Percentiles rank a stretch among this genome's conserved stretches.
Conservation (phyloP, 2,329 filamentous ascomycete genomes). For the Gliomastix tumulicola region DNA sequence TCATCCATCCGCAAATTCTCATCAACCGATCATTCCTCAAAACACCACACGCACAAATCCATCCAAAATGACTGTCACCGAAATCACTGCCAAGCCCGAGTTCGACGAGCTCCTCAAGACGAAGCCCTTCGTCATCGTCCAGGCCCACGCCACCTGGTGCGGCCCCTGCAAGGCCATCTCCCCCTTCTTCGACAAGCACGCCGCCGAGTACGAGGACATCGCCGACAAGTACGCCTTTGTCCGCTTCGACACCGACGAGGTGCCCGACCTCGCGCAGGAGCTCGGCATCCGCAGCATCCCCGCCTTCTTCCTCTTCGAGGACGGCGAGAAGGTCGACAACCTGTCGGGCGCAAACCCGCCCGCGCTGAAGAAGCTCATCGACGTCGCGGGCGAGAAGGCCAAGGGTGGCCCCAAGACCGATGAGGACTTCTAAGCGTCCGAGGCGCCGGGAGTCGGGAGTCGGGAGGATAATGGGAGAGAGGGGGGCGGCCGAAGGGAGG, state of each 20-base stretch:
- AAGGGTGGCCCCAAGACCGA: constrained; percentile 1
- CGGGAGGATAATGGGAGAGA: neutral
- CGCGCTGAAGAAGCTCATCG: constrained; percentile 20
- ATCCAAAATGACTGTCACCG: constrained; percentile 23
- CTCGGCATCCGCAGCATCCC: constrained; percentile 50
- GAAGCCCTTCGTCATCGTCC: constrained; percentile 44
- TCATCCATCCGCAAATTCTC: constrained; percentile 10
- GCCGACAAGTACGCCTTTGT: constrained; percentile 40
- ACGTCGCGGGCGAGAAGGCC: constrained; percentile 14
- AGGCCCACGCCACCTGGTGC: constrained; percentile 56
- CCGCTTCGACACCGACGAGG: constrained; percentile 52
- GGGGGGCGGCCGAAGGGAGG: too few species aligned
- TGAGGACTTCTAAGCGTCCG: constrained; percentile 4
- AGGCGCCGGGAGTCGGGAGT: neutral
- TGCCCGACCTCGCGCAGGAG: constrained; percentile 38
- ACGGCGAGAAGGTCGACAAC: constrained; percentile 38
- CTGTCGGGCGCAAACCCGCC: constrained; percentile 30
- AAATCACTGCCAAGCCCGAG: constrained; percentile 33
- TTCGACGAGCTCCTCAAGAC: constrained; percentile 40
- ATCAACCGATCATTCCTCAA: constrained; percentile 5
- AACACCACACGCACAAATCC: constrained; percentile 4
- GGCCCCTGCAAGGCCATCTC: constrained; percentile 54
- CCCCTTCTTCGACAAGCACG: constrained; percentile 43
- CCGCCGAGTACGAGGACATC: constrained; percentile 30
- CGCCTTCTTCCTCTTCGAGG: constrained; percentile 53